These are phyloP conservation scores for Herpotrichia juniperi DNA, from an alignment of 2,329 filamentous ascomycete species.

Conservation along the genomic window DNA sequence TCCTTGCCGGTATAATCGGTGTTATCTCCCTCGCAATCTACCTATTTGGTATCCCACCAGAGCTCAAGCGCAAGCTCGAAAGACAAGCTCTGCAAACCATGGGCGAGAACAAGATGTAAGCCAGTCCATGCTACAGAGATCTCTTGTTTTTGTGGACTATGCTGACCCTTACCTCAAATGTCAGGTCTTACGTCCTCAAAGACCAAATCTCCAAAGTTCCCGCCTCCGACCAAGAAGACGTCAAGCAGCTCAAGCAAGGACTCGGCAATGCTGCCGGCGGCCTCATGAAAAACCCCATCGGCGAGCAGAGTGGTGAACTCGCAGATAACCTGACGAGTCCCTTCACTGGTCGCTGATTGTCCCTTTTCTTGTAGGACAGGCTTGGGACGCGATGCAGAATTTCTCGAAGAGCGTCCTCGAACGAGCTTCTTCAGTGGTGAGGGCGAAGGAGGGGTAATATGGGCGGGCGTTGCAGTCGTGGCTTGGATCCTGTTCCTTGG, in stretches of 20 bases:
- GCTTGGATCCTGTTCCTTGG: neutral
- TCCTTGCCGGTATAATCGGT: constrained; percentile 42
- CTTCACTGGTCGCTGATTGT: constrained; percentile 45
- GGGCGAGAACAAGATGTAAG: constrained; percentile 59
- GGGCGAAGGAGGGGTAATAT: constrained; percentile 12
- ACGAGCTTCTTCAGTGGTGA: constrained; percentile 24
- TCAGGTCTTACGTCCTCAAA: constrained; percentile 19
- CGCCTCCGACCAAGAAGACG: constrained; percentile 43
- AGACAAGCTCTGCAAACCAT: constrained; percentile 56
- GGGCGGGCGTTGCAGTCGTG: neutral
- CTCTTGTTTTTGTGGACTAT: too few relatives aligned
- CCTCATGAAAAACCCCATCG: constrained; percentile 41
- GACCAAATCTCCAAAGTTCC: constrained; percentile 48
- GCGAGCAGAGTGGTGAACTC: constrained; percentile 44
- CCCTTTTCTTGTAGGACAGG: constrained; percentile 25
- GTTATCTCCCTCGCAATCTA: constrained; percentile 49
- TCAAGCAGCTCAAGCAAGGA: constrained; percentile 45
- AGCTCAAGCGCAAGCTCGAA: constrained; percentile 55
- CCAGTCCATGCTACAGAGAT: too few relatives aligned
- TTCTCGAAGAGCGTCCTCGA: constrained; percentile 25
- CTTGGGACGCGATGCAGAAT: constrained; percentile 27
- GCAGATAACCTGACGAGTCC: constrained; percentile 42
- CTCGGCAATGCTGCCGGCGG: constrained; percentile 44
- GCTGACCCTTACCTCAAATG: constrained; percentile 11
- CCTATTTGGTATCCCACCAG: constrained; percentile 55